Conservation (phyloP, 2,329 filamentous ascomycete genomes). For the Monilinia fructicola region DNA sequence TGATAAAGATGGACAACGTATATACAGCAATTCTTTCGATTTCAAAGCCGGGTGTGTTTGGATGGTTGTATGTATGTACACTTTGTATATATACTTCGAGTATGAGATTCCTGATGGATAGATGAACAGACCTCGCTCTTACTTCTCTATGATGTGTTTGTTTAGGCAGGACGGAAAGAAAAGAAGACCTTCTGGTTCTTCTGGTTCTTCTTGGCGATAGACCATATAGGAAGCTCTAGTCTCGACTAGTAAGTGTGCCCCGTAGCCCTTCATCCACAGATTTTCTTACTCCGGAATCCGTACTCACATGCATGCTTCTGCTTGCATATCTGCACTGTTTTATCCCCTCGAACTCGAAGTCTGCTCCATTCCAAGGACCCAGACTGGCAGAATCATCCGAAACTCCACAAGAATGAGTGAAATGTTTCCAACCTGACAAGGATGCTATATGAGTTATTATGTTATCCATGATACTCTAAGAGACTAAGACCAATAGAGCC, state of each 20-base stretch:
- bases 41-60: background rate
- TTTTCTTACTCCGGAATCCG: conserved; percentile 6
- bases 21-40: background rate
- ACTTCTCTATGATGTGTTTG: conserved; percentile 1
- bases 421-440: background rate
- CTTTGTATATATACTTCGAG: background rate
- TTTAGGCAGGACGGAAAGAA: conserved; percentile 11
- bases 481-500: conserved; percentile 1
- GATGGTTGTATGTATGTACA: conserved; percentile 3
- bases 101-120: background rate
- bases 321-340: conserved; percentile 12
- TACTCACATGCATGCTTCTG: conserved; percentile 2
- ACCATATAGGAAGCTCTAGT: conserved; percentile 11
- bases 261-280: conserved; percentile 12
- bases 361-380: conserved; percentile 13
- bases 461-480: conserved; percentile 7
- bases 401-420: conserved; percentile 17
- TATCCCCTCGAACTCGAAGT: background rate
- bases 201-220: conserved; percentile 20
- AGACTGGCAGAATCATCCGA: conserved; percentile 11
- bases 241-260: conserved; percentile 11
- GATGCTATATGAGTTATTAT: conserved; percentile 15
- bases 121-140: background rate
- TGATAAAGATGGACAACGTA: background rate
- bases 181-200: background rate